A percentile compares a stretch with the other conserved stretches of the same genome.
Evolutionary conservation across 495 filamentous ascomycete species (phyloP).

Genomic region (Astrothelium macrocarpum): DNA sequence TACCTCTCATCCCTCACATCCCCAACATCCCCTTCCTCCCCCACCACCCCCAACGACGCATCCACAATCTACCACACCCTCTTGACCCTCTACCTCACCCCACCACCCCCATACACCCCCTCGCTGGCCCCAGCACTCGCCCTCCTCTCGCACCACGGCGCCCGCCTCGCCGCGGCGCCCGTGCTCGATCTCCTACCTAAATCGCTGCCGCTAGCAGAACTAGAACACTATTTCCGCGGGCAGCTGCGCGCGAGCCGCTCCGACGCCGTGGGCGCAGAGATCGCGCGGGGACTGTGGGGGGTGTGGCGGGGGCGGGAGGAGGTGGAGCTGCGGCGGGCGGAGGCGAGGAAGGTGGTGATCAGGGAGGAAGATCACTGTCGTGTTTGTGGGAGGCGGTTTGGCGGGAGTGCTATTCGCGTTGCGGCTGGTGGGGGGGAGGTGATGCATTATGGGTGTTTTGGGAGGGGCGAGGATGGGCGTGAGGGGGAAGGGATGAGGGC

Average conservation of each 20-base stretch:
- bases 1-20: constrained; percentile 43
- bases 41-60: constrained; percentile 24
- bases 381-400: constrained; percentile 85
- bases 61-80: constrained; percentile 44
- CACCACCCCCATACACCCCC: constrained; percentile 63
- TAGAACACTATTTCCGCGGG: constrained; percentile 86
- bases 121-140: constrained; percentile 64
- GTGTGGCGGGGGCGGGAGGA: constrained; percentile 64
- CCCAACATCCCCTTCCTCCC: constrained; percentile 10
- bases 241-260: constrained; percentile 82
- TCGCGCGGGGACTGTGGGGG: constrained; percentile 64
- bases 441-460: constrained; percentile 30
- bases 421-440: constrained; percentile 53
- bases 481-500: background rate
- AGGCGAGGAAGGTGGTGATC: constrained; percentile 57
- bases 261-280: constrained; percentile 62
- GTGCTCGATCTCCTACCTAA: constrained; percentile 81
- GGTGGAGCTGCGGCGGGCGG: constrained; percentile 52
- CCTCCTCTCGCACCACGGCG: constrained; percentile 84
- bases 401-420: constrained; percentile 78
- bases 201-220: constrained; percentile 60
- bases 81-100: constrained; percentile 79
- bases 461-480: constrained; percentile 17
- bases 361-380: constrained; percentile 80
- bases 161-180: constrained; percentile 75